Evolutionary conservation across 2,329 filamentous ascomycete genomes (phyloP).

Genomic region (Pestalotiopsis fici): DNA sequence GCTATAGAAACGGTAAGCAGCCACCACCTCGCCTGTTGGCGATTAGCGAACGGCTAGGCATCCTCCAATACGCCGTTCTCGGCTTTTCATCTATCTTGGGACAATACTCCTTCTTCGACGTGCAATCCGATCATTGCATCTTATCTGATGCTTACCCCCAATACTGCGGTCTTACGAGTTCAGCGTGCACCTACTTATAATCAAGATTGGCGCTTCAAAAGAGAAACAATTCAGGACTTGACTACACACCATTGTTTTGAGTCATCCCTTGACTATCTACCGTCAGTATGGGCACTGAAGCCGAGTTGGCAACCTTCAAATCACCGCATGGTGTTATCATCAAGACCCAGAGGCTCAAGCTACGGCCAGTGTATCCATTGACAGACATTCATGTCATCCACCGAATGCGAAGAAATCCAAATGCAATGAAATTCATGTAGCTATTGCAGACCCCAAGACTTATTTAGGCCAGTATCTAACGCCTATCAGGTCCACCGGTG

Average conservation of each 20-base stretch:
- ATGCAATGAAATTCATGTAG: slow-evolving; percentile 1
- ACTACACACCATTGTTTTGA: neutral
- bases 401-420: neutral
- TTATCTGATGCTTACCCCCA: slow-evolving; percentile 8
- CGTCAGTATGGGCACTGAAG: slow-evolving; percentile 1
- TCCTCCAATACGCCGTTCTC: neutral
- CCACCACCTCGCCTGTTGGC: neutral
- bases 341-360: neutral
- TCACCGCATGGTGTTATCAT: slow-evolving; percentile 4
- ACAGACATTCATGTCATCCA: slow-evolving; percentile 6
- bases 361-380: neutral
- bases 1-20: neutral
- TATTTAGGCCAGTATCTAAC: neutral
- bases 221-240: neutral
- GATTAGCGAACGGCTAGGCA: neutral
- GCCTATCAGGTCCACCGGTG: neutral
- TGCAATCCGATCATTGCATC: neutral
- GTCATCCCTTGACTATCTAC: neutral
- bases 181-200: neutral
- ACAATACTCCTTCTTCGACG: neutral
- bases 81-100: neutral
- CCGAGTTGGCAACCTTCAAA: neutral
- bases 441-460: neutral
- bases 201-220: neutral
- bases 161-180: neutral